A percentile compares a stretch with the other conserved stretches of the same genome.
phyloP scores from a whole-genome alignment of 345 rosid species.

The Turnera subulata region DNA sequence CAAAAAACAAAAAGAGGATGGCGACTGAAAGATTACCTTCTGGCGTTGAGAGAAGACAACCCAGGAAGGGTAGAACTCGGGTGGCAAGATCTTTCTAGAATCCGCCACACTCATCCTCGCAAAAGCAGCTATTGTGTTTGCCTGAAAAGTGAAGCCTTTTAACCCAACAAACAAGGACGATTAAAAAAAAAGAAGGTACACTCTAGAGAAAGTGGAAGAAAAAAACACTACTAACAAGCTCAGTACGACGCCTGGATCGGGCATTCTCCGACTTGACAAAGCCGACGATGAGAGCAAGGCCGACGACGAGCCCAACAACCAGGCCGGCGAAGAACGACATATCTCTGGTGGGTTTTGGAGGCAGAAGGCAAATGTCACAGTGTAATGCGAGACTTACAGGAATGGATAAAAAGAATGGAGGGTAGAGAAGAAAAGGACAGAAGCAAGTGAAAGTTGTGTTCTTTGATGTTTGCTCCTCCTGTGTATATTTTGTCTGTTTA shows the following conservation, averaged over 20 bases:
- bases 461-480: no score
- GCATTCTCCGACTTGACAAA: conserved; percentile 75
- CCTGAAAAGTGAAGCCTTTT: conserved; percentile 35
- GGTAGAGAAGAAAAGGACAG: no score
- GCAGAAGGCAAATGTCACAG: no score
- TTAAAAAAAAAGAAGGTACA: background rate
- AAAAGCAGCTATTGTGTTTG: conserved; percentile 81
- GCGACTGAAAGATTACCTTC: conserved; percentile 46
- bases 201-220: no score
- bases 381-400: no score
- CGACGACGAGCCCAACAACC: conserved; percentile 58
- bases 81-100: conserved; percentile 82
- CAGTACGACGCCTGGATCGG: conserved; percentile 77
- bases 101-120: conserved; percentile 93
- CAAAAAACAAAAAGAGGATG: background rate
- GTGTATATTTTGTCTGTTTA: no score
- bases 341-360: no score
- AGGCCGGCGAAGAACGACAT: conserved; percentile 64
- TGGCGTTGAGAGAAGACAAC: conserved; percentile 92
- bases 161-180: background rate
- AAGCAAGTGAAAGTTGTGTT: no score
- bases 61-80: conserved; percentile 88
- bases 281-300: conserved; percentile 62
- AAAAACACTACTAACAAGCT: conserved; percentile 54
- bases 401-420: no score